phyloP scores from a whole-genome alignment of 768 basidiomycete genomes.

The Podaxis pistillaris region DNA sequence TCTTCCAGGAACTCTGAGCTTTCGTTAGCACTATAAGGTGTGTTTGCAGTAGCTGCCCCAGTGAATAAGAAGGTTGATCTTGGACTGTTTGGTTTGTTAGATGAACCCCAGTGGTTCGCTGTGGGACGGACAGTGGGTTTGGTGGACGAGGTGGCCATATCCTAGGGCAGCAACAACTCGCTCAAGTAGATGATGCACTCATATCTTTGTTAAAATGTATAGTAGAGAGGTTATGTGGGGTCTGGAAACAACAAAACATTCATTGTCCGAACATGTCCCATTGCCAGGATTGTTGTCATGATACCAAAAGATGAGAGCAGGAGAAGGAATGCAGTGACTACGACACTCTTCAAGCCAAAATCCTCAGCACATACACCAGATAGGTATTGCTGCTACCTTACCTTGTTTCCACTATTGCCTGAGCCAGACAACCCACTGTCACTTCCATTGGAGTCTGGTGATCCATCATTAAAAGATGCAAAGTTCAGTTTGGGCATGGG shows the following conservation, averaged over 20 bases:
- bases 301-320: background rate
- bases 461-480: background rate
- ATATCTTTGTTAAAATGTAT: too few relatives aligned
- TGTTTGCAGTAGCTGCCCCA: too few relatives aligned
- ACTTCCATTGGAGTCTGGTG: background rate
- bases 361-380: background rate
- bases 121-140: background rate
- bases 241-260: background rate
- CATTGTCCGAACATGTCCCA: background rate
- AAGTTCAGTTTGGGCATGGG: background rate
- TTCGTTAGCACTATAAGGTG: too few relatives aligned
- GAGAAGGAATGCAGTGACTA: background rate
- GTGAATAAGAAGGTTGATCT: background rate
- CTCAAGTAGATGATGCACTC: too few relatives aligned
- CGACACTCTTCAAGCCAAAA: background rate
- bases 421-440: background rate
- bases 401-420: background rate
- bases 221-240: background rate
- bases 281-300: too few relatives aligned
- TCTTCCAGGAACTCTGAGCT: too few relatives aligned
- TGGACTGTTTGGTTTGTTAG: background rate
- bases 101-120: background rate
- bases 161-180: too few relatives aligned
- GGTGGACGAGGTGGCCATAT: background rate
- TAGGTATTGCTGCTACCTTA: background rate